Percentiles rank a stretch among this genome's conserved stretches.
These are phyloP conservation scores for Pholiota microspora DNA, from an alignment of 768 basidiomycete genomes.

Conservation along the genomic window DNA sequence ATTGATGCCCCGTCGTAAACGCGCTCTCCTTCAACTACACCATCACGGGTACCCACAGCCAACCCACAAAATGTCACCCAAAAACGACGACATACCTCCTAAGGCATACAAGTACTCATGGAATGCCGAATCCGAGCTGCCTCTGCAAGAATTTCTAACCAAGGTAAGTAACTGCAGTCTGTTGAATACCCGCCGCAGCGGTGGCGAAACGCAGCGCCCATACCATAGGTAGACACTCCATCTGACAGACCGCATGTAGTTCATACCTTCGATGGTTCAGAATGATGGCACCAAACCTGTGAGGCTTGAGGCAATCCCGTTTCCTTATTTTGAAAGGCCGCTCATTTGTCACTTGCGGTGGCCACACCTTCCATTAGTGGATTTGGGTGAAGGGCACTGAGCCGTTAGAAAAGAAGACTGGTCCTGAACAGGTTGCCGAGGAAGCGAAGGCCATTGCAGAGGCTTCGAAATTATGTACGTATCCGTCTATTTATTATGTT, in stretches of 20 bases:
- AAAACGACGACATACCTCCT: conserved; percentile 40
- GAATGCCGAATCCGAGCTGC: conserved; percentile 37
- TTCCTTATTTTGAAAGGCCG: not conserved
- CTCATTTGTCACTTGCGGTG: not conserved
- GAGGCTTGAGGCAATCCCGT: conserved; percentile 18
- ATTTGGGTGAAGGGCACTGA: conserved; percentile 51
- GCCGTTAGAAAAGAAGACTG: conserved; percentile 21
- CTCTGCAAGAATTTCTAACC: conserved; percentile 51
- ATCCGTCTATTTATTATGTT: not conserved
- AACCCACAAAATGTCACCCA: conserved; percentile 8
- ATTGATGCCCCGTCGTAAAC: conserved; percentile 13
- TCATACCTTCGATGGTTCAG: conserved; percentile 75
- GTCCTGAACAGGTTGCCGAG: conserved; percentile 31
- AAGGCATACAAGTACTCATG: conserved; percentile 50
- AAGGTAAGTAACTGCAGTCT: conserved; percentile 38
- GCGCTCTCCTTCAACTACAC: too few species aligned
- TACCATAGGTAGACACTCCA: not conserved
- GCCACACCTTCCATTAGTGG: conserved; percentile 45
- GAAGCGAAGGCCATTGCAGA: conserved; percentile 54
- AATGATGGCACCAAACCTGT: conserved; percentile 78
- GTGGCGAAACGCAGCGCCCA: not conserved
- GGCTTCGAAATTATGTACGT: conserved; percentile 43
- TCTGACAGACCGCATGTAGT: conserved; percentile 37
- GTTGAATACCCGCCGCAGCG: not conserved
- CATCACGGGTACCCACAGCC: too few species aligned